Conservation (phyloP, 129 eudicot genomes). For the Apium graveolens region DNA sequence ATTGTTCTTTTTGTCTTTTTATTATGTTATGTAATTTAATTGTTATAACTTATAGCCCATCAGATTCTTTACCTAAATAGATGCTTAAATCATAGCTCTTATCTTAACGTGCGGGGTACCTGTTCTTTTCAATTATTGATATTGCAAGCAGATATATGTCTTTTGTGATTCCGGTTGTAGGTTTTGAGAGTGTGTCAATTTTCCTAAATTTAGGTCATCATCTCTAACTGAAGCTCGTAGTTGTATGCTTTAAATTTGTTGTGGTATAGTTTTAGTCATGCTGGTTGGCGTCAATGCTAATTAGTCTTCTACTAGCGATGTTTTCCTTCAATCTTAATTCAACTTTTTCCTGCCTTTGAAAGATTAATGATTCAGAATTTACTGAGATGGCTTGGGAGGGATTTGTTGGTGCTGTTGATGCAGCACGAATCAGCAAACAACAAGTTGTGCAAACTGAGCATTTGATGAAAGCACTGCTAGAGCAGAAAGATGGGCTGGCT, state of each 20-base stretch:
- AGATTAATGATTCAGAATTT: conserved; percentile 59
- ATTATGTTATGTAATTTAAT: no score
- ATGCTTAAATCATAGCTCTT: no score
- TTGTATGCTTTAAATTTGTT: background rate
- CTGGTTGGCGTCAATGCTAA: background rate
- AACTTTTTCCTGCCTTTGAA: background rate
- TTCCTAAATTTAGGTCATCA: background rate
- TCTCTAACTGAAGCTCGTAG: no score
- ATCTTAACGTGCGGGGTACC: background rate
- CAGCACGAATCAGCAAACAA: conserved; percentile 66
- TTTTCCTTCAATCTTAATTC: background rate
- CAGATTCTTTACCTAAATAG: no score
- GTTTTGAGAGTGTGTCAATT: background rate
- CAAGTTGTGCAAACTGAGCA: conserved; percentile 91
- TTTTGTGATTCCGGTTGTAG: background rate
- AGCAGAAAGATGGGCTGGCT: conserved; percentile 94
- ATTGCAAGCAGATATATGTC: background rate
- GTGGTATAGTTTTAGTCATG: background rate
- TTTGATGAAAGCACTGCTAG: conserved; percentile 80
- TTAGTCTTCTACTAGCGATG: background rate
- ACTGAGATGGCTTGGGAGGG: conserved; percentile 99
- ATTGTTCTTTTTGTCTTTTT: background rate
- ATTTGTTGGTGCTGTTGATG: conserved; percentile 65
- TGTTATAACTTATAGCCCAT: no score
- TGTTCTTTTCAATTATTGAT: background rate